phyloP scores from a whole-genome alignment of 148 eudicot genomes.

The Rhododendron kiyosumense region DNA sequence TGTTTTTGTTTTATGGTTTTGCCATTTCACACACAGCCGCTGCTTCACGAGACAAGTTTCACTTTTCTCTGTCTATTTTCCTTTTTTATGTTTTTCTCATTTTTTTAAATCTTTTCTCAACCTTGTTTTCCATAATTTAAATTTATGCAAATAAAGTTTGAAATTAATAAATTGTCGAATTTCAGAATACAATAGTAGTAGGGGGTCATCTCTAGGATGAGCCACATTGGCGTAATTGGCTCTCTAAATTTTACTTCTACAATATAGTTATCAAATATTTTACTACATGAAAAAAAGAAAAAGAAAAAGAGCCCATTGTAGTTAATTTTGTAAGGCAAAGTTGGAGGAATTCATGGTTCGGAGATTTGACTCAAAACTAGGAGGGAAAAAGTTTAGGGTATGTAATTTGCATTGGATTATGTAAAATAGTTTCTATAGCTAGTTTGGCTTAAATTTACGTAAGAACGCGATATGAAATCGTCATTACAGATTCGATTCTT shows the following conservation, averaged over 20 bases:
- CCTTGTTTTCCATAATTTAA: not conserved
- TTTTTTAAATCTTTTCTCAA: not conserved
- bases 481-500: not conserved
- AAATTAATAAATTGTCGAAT: not conserved
- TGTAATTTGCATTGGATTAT: not conserved
- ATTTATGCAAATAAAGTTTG: not conserved
- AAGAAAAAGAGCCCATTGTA: not conserved
- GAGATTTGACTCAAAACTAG: not conserved
- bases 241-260: not conserved
- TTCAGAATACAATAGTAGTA: not conserved
- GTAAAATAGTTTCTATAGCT: not conserved
- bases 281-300: too few relatives aligned
- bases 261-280: not conserved
- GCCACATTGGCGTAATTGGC: not conserved
- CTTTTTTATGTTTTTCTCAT: not conserved
- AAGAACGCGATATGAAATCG: not conserved
- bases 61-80: not conserved
- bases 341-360: not conserved
- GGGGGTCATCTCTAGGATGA: not conserved
- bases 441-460: not conserved
- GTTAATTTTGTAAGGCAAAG: not conserved
- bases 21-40: constrained; percentile 5
- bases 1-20: not conserved
- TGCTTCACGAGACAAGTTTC: constrained; percentile 30
- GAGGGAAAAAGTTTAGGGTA: not conserved